Conservation (phyloP, 768 basidiomycete species). For the Galerina sulciceps region DNA sequence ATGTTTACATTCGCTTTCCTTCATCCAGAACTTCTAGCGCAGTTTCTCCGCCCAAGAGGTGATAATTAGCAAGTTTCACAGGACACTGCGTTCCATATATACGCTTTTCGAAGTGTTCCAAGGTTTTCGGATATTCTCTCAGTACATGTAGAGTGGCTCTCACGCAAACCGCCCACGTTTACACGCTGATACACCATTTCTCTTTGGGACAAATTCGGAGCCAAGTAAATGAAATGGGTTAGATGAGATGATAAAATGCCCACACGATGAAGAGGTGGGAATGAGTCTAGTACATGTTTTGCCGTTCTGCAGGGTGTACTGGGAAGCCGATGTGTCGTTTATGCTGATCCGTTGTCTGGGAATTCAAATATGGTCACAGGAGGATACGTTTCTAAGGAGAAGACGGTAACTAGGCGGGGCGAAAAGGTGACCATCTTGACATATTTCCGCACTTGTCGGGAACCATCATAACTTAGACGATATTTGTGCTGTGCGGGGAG, state of each 20-base stretch:
- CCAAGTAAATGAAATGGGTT: not conserved
- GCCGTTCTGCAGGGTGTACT: not conserved
- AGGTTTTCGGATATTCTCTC: not conserved
- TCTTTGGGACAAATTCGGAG: conserved; percentile 11
- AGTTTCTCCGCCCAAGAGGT: conserved; percentile 1
- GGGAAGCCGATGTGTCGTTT: not conserved
- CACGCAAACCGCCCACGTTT: not conserved
- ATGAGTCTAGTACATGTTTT: not conserved
- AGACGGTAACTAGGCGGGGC: not conserved
- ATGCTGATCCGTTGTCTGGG: conserved; percentile 1
- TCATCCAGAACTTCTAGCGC: not conserved
- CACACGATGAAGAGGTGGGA: conserved; percentile 14
- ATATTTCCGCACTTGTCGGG: not conserved
- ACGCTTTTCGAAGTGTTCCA: not conserved
- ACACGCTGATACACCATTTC: not conserved
- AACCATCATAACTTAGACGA: not conserved
- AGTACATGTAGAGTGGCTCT: not conserved
- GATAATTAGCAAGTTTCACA: not conserved
- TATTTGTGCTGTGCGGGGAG: not conserved
- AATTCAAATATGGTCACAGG: not conserved
- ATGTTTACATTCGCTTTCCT: not conserved
- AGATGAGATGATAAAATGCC: not conserved
- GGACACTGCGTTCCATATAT: not conserved
- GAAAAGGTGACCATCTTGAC: not conserved
- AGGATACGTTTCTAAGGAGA: not conserved